Evolutionary conservation across 2,329 filamentous ascomycete genomes (phyloP).

Genomic region (Phaeomoniella chlamydospora): DNA sequence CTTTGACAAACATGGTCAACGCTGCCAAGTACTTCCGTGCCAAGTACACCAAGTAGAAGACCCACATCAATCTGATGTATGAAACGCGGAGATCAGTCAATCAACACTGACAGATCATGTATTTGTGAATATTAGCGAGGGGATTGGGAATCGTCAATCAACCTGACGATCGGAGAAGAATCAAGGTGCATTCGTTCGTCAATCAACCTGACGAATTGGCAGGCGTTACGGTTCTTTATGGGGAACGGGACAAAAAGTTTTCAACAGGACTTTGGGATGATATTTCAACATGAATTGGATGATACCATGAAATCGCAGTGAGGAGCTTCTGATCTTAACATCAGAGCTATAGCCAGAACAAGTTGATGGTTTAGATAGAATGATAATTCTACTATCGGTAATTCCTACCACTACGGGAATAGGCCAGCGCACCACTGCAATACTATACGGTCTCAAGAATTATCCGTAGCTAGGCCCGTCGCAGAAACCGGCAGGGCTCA

Average conservation of each 20-base stretch:
- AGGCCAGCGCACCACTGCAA: too few species aligned
- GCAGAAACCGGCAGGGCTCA: too few species aligned
- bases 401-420: too few species aligned
- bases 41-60: constrained; percentile 66
- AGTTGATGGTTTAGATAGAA: background rate
- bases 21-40: constrained; percentile 92
- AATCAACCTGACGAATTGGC: background rate
- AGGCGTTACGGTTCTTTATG: too few species aligned
- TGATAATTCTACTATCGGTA: background rate
- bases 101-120: background rate
- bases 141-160: background rate
- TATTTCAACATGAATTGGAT: background rate
- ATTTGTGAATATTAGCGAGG: too few species aligned
- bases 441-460: too few species aligned
- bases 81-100: constrained; percentile 3
- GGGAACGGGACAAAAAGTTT: background rate
- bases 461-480: too few species aligned
- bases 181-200: background rate
- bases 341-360: background rate
- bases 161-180: background rate
- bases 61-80: too few species aligned
- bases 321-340: background rate
- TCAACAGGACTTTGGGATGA: too few species aligned
- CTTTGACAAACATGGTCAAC: constrained; percentile 91
- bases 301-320: background rate